Conservation (phyloP, 1,284 basidiomycete species). For the Ganoderma sp. region DNA sequence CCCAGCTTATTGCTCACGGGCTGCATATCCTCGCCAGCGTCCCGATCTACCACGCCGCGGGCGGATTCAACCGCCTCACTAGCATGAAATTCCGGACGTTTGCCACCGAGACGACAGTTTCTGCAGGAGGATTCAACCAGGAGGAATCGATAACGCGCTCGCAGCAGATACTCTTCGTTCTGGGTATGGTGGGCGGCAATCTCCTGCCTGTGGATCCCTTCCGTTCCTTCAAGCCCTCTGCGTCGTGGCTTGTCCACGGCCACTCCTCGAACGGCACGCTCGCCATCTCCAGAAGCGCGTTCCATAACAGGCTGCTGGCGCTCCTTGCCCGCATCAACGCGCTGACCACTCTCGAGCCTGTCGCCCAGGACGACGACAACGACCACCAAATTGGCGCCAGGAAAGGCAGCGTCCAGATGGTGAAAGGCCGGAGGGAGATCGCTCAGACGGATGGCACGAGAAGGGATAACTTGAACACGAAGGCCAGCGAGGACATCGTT, state of each 20-base stretch:
- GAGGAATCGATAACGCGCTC: slow-evolving; percentile 5
- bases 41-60: slow-evolving; percentile 30
- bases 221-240: slow-evolving; percentile 19
- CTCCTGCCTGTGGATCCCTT: not conserved
- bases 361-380: slow-evolving; percentile 26
- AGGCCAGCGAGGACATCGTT: slow-evolving; percentile 32
- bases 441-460: no score
- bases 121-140: not conserved
- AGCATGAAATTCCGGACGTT: slow-evolving; percentile 33
- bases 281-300: slow-evolving; percentile 33
- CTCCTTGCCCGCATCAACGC: slow-evolving; percentile 38
- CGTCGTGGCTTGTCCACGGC: slow-evolving; percentile 33
- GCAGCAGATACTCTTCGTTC: slow-evolving; percentile 36
- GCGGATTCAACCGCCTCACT: slow-evolving; percentile 30
- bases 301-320: slow-evolving; percentile 35
- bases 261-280: slow-evolving; percentile 35
- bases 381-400: not conserved
- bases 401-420: no score
- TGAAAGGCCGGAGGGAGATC: no score
- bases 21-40: slow-evolving; percentile 37
- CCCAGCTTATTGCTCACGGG: slow-evolving; percentile 24
- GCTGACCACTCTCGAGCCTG: slow-evolving; percentile 38
- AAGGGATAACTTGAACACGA: slow-evolving; percentile 4
- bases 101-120: slow-evolving; percentile 4
- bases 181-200: slow-evolving; percentile 33